Evolutionary conservation across 2,329 filamentous ascomycete species (phyloP).

Genomic region (Hypocreales sp.): DNA sequence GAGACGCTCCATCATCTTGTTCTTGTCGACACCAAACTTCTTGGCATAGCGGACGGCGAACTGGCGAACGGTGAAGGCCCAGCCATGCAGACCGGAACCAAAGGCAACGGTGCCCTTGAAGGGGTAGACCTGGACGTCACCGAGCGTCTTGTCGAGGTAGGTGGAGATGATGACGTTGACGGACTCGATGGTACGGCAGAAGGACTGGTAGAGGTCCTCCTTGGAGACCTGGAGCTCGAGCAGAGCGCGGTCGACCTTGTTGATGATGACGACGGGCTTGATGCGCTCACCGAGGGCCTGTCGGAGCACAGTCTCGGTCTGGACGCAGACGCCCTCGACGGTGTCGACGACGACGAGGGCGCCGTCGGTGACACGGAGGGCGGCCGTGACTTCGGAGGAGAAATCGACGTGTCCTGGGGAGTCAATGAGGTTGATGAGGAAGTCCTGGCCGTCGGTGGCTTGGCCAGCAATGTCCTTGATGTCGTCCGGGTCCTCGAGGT

Average conservation of each 20-base stretch:
- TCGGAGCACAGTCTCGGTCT: constrained; percentile 98
- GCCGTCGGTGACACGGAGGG: constrained; percentile 99
- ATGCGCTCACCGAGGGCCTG: constrained; percentile 99
- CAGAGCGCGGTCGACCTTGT: constrained; percentile 99
- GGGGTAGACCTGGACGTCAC: constrained; percentile 97
- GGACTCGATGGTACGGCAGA: constrained; percentile 98
- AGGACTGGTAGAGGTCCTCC: constrained; percentile 99
- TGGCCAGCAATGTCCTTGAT: constrained; percentile 85
- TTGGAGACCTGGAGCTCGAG: constrained; percentile 97
- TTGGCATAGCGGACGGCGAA: constrained; percentile 94
- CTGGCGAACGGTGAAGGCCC: constrained; percentile 98
- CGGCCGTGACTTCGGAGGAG: constrained; percentile 98
- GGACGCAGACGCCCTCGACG: constrained; percentile 98
- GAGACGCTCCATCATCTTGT: constrained; percentile 99
- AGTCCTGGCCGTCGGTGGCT: constrained; percentile 82
- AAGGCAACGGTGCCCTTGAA: constrained; percentile 97
- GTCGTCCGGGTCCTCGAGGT: constrained; percentile 67
- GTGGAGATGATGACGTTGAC: constrained; percentile 99
- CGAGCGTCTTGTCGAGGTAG: constrained; percentile 92
- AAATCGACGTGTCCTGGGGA: constrained; percentile 99
- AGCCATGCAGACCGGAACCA: constrained; percentile 98
- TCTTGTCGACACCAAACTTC: constrained; percentile 99
- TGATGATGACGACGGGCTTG: constrained; percentile 99
- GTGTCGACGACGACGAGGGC: constrained; percentile 99
- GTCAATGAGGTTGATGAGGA: constrained; percentile 99